Evolutionary conservation across 805 yeast species (phyloP).

Genomic region (Teunomyces tritomae): DNA sequence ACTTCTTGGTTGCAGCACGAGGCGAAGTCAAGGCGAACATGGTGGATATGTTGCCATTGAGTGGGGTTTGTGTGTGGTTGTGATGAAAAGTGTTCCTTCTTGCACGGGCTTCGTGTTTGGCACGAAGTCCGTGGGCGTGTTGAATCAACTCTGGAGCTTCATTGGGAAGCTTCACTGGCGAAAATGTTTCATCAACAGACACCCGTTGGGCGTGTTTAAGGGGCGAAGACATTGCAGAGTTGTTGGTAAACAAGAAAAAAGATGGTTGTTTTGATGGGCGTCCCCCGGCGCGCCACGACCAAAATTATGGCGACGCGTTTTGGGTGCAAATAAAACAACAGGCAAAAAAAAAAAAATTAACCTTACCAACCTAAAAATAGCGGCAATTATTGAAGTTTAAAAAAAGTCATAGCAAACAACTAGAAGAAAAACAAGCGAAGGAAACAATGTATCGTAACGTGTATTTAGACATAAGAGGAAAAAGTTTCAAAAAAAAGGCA

Average conservation of each 20-base stretch:
- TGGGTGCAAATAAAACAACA: neutral
- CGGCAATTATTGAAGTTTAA: neutral
- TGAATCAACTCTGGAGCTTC: slow-evolving; percentile 8
- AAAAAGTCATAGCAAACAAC: neutral
- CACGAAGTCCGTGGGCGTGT: slow-evolving; percentile 46
- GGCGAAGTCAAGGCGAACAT: slow-evolving; percentile 13
- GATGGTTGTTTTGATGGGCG: neutral
- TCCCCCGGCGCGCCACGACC: slow-evolving; percentile 1
- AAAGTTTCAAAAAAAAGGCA: neutral
- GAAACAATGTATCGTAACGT: slow-evolving; percentile 1
- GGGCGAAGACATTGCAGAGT: slow-evolving; percentile 5
- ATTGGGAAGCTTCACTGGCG: slow-evolving; percentile 14
- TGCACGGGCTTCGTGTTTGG: slow-evolving; percentile 26
- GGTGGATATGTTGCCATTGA: neutral
- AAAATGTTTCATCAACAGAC: slow-evolving; percentile 12
- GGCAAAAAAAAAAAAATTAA: neutral
- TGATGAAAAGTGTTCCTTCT: slow-evolving; percentile 22
- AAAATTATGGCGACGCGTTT: slow-evolving; percentile 1
- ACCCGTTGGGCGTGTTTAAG: slow-evolving; percentile 5
- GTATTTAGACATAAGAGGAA: neutral
- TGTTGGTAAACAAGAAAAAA: slow-evolving; percentile 3
- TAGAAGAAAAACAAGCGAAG: neutral
- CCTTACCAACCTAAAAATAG: neutral
- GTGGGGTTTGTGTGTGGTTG: slow-evolving; percentile 10
- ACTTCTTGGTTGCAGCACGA: slow-evolving; percentile 7